Conservation (phyloP, 257 asterid species). For the Fraxinus anomala region DNA sequence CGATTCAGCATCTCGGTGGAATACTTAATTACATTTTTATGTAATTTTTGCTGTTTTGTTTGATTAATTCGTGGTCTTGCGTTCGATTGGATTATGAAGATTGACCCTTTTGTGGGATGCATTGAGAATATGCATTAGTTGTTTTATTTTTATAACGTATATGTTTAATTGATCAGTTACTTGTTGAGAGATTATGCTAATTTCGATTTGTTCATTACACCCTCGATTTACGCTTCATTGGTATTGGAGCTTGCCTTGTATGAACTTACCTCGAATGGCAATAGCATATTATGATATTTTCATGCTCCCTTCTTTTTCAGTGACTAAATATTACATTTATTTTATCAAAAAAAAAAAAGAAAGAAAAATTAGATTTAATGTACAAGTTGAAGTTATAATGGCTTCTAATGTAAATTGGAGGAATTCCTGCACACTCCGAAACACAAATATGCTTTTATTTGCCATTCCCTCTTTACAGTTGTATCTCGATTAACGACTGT, state of each 20-base stretch:
- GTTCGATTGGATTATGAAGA: background rate
- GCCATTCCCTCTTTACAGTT: background rate
- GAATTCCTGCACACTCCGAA: background rate
- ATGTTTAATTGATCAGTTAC: background rate
- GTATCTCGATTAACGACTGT: background rate
- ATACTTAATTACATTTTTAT: conserved; percentile 6
- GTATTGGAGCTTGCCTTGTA: background rate
- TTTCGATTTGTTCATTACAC: background rate
- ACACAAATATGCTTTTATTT: background rate
- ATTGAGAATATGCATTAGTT: background rate
- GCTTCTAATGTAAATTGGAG: background rate
- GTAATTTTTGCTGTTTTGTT: background rate
- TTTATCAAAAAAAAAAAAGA: background rate
- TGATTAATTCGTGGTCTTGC: background rate
- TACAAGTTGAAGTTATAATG: background rate
- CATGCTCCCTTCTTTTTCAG: background rate
- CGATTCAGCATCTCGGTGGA: background rate
- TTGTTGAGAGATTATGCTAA: background rate
- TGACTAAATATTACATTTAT: background rate
- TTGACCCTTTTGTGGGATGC: background rate
- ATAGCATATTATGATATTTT: background rate
- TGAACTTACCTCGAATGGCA: background rate
- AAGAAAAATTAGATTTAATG: background rate
- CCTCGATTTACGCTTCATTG: background rate
- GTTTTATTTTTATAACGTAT: background rate